Evolutionary conservation across 352 stramenopile genomes (phyloP).

Genomic region (Blastocystis sp.): DNA sequence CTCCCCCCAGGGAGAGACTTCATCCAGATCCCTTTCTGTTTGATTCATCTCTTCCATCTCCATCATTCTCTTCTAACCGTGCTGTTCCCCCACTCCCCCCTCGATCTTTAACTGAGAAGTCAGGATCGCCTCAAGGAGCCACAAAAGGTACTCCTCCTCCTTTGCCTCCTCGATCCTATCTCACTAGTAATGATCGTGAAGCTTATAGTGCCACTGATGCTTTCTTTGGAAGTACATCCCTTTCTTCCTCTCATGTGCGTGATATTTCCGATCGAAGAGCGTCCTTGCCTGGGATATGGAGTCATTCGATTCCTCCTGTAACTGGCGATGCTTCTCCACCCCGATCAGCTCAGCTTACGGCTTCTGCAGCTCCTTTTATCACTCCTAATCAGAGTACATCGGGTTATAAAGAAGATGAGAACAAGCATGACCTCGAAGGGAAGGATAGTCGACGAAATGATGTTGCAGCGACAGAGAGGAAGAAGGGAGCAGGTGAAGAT

Average conservation of each 20-base stretch:
- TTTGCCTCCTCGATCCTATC: slow-evolving; percentile 38
- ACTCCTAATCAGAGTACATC: too few relatives aligned
- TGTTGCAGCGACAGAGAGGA: neutral
- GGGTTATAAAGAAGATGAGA: neutral
- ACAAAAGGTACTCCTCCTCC: neutral
- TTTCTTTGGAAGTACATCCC: neutral
- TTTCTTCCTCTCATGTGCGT: neutral
- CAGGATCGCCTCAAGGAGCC: neutral
- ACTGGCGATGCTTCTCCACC: neutral
- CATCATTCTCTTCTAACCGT: neutral
- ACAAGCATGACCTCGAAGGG: neutral
- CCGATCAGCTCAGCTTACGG: neutral
- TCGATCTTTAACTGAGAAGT: neutral
- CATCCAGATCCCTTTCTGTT: slow-evolving; percentile 32
- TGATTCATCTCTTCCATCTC: neutral
- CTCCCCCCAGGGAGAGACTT: neutral
- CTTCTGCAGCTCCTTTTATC: neutral
- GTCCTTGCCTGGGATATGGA: neutral
- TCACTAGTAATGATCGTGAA: neutral
- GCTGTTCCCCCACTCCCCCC: neutral
- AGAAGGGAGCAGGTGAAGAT: slow-evolving; percentile 29
- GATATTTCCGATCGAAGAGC: neutral
- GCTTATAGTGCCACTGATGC: neutral
- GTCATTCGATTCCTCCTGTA: neutral
- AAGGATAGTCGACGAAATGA: neutral